Conservation (phyloP, 345 rosid species). For the Salix brachista region DNA sequence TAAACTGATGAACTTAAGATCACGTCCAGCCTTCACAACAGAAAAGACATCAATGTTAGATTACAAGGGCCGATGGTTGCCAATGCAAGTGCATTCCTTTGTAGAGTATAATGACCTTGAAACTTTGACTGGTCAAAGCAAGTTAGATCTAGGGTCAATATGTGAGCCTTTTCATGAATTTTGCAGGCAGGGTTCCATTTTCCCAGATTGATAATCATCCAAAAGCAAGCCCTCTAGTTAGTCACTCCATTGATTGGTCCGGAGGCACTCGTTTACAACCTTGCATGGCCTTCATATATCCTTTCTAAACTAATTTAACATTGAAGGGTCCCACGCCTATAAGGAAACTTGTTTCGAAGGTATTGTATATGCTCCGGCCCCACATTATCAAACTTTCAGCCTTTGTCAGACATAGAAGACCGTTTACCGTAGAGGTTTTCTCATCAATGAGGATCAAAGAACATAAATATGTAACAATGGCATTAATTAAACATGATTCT, state of each 20-base stretch:
- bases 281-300: too few relatives aligned
- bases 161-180: not conserved
- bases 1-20: constrained; percentile 65
- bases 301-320: too few relatives aligned
- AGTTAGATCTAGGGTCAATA: not conserved
- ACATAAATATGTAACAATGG: not conserved
- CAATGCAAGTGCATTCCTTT: not conserved
- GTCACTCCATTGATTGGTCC: too few relatives aligned
- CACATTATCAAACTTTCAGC: too few relatives aligned
- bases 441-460: not conserved
- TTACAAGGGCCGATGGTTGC: not conserved
- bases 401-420: too few relatives aligned
- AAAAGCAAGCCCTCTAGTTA: not conserved
- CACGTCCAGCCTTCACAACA: constrained; percentile 65
- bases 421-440: too few relatives aligned
- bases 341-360: too few relatives aligned
- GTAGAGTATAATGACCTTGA: not conserved
- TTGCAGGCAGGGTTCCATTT: not conserved
- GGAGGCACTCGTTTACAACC: too few relatives aligned
- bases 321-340: too few relatives aligned
- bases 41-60: not conserved
- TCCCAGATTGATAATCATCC: not conserved
- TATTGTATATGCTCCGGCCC: too few relatives aligned
- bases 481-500: not conserved
- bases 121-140: not conserved